Evolutionary conservation across 805 yeast genomes (phyloP), one percentile per base, ranked within the genome.

Genomic region (Lipomyces yamanashiensis): DNA sequence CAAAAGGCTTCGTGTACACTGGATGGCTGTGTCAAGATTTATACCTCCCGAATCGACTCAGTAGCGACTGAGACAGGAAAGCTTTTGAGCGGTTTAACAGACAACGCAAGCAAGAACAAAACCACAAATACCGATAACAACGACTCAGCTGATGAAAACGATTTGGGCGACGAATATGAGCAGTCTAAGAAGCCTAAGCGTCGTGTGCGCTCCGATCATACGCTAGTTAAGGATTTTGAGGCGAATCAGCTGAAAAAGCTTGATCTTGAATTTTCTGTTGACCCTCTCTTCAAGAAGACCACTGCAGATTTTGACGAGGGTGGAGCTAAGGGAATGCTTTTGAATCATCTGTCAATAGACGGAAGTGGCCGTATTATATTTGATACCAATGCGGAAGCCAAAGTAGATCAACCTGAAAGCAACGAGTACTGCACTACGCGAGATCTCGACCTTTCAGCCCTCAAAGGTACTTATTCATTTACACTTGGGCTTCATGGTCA

Each of bases 11-110:
- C 95, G 0, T 91, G 96, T 2, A 90, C 98, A 0, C 78, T 93
- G 23, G 98, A 92, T 72, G 98, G 98, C 0, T 92, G 98, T 79
- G 93, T 92, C 40, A 92, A 92, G 77, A 90, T 93, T 58, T 93
- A 93, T 74, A 85, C 92, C 12, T 89, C 96, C 15, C 83, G 98
- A 71, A 92, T 93, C 23, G 98, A 92, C 71, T 88, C 96, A 0
- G 96, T 91, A 0, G 96, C 92, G 5, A 87, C 88, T 8, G 98
- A 92, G 71, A 92, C 98, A 0, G 96, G 96, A 1, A 85, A 86
- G 70, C 79, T 93, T 61, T 76, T 92, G 41, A 88, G 89, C 75
- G 96, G 96, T 2, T 76, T 90, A 61, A 86, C 92, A 1, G 75
- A 73, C 1, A 71, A 67, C 52, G 64, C 54, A 58, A 55, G 62